phyloP scores from a whole-genome alignment of 257 asterid genomes.

The Solanum appendiculatum region DNA sequence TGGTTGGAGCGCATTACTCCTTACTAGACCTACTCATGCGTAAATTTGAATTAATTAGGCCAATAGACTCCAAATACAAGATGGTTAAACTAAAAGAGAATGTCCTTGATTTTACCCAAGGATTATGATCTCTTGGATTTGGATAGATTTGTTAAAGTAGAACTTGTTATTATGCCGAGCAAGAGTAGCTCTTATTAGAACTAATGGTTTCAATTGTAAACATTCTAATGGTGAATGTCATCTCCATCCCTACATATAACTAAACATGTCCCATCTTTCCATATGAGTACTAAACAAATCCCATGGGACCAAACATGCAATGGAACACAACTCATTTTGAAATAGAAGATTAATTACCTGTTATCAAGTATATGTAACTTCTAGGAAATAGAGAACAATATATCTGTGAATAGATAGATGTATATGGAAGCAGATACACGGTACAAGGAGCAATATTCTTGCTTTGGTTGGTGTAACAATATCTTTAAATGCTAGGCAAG shows the following conservation, averaged over 20 bases:
- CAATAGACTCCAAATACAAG: background rate
- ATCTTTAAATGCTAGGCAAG: slow-evolving; percentile 1
- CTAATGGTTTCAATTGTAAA: background rate
- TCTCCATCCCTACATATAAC: background rate
- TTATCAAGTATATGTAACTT: background rate
- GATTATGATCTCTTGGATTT: background rate
- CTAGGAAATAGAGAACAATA: background rate
- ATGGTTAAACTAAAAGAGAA: background rate
- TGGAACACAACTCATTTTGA: background rate
- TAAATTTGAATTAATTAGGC: background rate
- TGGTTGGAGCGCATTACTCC: background rate
- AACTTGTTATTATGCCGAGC: background rate
- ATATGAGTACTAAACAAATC: background rate
- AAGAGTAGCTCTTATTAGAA: background rate
- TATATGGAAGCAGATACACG: background rate
- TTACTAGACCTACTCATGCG: background rate
- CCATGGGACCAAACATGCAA: background rate
- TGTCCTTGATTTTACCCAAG: background rate
- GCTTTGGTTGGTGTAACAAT: slow-evolving; percentile 1
- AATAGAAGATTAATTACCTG: background rate
- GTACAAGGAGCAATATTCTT: background rate
- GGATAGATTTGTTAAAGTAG: background rate
- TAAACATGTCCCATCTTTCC: background rate
- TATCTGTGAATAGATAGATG: background rate
- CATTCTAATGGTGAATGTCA: background rate